Evolutionary conservation across 2,329 filamentous ascomycete genomes (phyloP).

Genomic region (Hyphodiscus sp.): DNA sequence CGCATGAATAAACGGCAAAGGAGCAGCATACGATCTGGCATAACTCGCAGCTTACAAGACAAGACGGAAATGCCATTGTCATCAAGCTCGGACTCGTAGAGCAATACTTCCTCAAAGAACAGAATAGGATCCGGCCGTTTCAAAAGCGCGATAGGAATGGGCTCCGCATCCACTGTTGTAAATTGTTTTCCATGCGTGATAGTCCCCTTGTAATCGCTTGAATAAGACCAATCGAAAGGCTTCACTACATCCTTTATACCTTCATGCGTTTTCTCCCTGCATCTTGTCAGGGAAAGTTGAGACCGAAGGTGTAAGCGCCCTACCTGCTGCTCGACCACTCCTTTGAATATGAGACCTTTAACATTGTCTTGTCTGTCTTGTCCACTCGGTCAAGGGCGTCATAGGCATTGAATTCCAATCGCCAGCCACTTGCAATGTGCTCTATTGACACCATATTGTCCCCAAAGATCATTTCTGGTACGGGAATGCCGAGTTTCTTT

Average conservation of each 20-base stretch:
- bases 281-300: slow-evolving; percentile 15
- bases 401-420: slow-evolving; percentile 73
- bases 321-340: slow-evolving; percentile 61
- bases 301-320: background rate
- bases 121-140: slow-evolving; percentile 87
- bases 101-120: slow-evolving; percentile 92
- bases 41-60: slow-evolving; percentile 87
- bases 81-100: slow-evolving; percentile 96
- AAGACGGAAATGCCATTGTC: slow-evolving; percentile 93
- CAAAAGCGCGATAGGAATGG: slow-evolving; percentile 80
- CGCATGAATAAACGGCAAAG: slow-evolving; percentile 87
- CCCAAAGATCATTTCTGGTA: slow-evolving; percentile 99
- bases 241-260: slow-evolving; percentile 91
- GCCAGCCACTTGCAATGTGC: slow-evolving; percentile 71
- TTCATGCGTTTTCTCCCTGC: slow-evolving; percentile 70
- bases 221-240: slow-evolving; percentile 98
- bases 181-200: slow-evolving; percentile 34
- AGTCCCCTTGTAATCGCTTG: slow-evolving; percentile 77
- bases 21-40: slow-evolving; percentile 80
- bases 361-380: slow-evolving; percentile 85
- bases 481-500: slow-evolving; percentile 70
- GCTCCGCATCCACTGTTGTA: slow-evolving; percentile 19
- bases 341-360: slow-evolving; percentile 87
- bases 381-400: slow-evolving; percentile 87
- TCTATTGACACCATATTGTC: slow-evolving; percentile 78